Conservation (phyloP, 495 filamentous ascomycete genomes). For the Lichenothelia convexa region DNA sequence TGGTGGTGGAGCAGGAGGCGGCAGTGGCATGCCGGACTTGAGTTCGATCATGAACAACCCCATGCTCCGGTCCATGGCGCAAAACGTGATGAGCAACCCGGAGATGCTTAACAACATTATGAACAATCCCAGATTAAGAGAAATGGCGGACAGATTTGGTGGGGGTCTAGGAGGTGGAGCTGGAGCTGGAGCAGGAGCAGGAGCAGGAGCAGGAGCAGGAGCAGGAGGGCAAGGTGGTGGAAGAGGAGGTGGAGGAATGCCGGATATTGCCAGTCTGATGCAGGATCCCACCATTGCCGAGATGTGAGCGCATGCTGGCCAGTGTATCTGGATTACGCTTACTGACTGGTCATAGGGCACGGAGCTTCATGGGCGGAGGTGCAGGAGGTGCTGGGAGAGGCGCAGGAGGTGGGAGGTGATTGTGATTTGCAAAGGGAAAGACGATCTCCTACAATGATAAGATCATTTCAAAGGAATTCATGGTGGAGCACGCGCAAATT, state of each 20-base stretch:
- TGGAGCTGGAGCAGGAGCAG: conserved; percentile 29
- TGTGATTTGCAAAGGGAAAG: too few relatives aligned
- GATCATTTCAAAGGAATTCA: too few relatives aligned
- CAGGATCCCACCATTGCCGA: conserved; percentile 78
- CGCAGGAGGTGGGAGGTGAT: too few relatives aligned
- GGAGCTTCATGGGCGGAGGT: conserved; percentile 22
- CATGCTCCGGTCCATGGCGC: conserved; percentile 91
- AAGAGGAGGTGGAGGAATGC: conserved; percentile 54
- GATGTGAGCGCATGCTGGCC: conserved; percentile 43
- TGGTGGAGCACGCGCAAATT: too few relatives aligned
- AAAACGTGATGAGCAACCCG: conserved; percentile 92
- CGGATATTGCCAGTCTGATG: conserved; percentile 66
- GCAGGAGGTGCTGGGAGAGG: conserved; percentile 13
- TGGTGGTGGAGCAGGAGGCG: conserved; percentile 37
- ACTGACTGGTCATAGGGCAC: conserved; percentile 12
- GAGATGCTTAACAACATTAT: conserved; percentile 76
- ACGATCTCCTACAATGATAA: too few relatives aligned
- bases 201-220: conserved; percentile 20
- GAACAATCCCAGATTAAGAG: conserved; percentile 73
- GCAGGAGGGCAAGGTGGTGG: conserved; percentile 30
- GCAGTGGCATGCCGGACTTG: conserved; percentile 77
- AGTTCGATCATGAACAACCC: conserved; percentile 82
- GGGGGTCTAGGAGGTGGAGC: conserved; percentile 25
- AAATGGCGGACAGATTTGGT: conserved; percentile 58
- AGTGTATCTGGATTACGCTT: background rate